Evolutionary conservation across 768 basidiomycete species (phyloP), one percentile per base, ranked within the genome.

Genomic region (Stropharia rugosoannulata): DNA sequence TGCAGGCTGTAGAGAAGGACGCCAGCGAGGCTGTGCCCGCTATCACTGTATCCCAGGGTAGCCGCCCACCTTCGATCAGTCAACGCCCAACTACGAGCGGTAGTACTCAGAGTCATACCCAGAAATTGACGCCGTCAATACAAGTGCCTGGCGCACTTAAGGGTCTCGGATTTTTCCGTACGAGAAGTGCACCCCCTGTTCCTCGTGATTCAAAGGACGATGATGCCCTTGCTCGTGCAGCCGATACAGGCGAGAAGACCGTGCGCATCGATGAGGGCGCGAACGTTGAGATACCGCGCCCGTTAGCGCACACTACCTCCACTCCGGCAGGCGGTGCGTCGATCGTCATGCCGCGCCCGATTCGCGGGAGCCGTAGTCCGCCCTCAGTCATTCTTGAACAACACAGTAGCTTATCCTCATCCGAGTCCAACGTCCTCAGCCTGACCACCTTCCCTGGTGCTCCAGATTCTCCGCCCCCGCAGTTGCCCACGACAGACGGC

Each of bases 131-230:
- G 11, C 40, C 54, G 19, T 63, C 74, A 19, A 76, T 73, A 54
- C 76, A 80, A 5, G 70, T 70, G 22, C 42, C 42, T 43, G 42
- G 42, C 16, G 75, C 79, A 0, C 60, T 81, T 51, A 80, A 75
- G 53, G 77, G 77, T 7, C 64, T 85, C 4, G 73, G 71, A 19
- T 83, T 85, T 59, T 67, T 86, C 55, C 73, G 82, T 35, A 78
- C 84, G 0, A 76, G 71, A 54, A 85, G 84, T 60, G 84, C 83
- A 1, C 85, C 85, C 19, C 82, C 85, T 5, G 77, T 77, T 41
- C 80, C 80, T 12, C 47, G 39, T 7, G 60, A 63, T 9, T 51
- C 51, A 15, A 56, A 50, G 10, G 47, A 49, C 0, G 55, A 52
- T 25, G 54, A 54, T 25, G 22, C 55, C 13, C 16, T n/a, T 7